Percentiles rank a stretch among this genome's conserved stretches.
Evolutionary conservation across 2,329 filamentous ascomycete species (phyloP).

Genomic region (Polytolypa hystricis): DNA sequence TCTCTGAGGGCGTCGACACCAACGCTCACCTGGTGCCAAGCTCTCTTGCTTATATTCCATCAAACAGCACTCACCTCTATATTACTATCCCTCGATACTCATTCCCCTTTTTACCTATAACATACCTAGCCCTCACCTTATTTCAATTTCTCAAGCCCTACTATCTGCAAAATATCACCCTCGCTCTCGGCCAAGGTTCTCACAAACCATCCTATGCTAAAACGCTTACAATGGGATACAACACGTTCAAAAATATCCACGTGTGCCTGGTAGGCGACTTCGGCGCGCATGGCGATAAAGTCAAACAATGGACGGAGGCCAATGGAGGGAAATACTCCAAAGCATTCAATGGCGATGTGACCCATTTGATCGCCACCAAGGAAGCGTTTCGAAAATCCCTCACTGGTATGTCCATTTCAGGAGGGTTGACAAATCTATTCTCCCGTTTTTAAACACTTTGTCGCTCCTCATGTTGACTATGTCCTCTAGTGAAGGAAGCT

Average conservation of each 20-base stretch:
- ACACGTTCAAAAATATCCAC: constrained; percentile 40
- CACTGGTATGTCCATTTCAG: too few relatives aligned
- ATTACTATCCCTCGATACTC: too few relatives aligned
- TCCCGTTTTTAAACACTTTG: neutral
- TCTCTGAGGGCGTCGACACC: too few relatives aligned
- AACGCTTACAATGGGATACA: constrained; percentile 27
- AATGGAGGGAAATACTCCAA: constrained; percentile 50
- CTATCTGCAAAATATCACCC: neutral
- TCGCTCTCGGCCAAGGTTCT: neutral
- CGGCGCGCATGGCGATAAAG: constrained; percentile 41
- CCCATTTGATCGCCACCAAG: constrained; percentile 60
- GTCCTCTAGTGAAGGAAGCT: constrained; percentile 30
- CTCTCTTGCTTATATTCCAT: too few relatives aligned
- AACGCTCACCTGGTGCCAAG: too few relatives aligned
- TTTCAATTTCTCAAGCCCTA: neutral
- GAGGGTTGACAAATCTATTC: neutral
- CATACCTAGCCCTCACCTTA: too few relatives aligned
- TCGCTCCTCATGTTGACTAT: constrained; percentile 11
- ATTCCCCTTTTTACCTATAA: too few relatives aligned
- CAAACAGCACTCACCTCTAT: too few relatives aligned
- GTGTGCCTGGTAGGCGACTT: constrained; percentile 52
- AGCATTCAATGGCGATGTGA: constrained; percentile 46
- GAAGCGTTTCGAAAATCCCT: constrained; percentile 46
- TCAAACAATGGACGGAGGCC: constrained; percentile 53
- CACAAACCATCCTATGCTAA: constrained; percentile 5